phyloP scores from a whole-genome alignment of 768 basidiomycete genomes.

The Floccularia luteovirens region DNA sequence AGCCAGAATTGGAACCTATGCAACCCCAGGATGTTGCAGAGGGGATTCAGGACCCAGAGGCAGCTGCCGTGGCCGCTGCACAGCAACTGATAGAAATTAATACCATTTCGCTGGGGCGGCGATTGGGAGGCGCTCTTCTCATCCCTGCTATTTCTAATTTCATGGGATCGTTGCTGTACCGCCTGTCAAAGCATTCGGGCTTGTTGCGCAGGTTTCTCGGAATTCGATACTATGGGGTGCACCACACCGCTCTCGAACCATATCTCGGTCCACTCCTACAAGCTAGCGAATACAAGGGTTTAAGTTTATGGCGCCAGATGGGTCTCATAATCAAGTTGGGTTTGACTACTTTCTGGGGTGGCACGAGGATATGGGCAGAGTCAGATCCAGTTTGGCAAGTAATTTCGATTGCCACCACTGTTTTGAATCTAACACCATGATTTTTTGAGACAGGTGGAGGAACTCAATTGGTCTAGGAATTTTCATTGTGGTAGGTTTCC shows the following conservation, averaged over 20 bases:
- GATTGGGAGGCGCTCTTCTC: slow-evolving; percentile 62
- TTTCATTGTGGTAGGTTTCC: slow-evolving; percentile 49
- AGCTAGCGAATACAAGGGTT: slow-evolving; percentile 10
- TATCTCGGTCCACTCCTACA: slow-evolving; percentile 9
- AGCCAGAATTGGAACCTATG: slow-evolving; percentile 1
- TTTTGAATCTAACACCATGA: slow-evolving; percentile 1
- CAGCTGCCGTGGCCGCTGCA: slow-evolving; percentile 38
- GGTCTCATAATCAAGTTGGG: slow-evolving; percentile 25
- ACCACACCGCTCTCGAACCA: slow-evolving; percentile 8
- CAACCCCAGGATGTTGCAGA: slow-evolving; percentile 8
- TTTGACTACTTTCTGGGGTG: slow-evolving; percentile 42
- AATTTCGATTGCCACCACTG: too few relatives aligned
- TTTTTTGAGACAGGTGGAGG: slow-evolving; percentile 38
- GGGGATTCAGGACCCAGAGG: slow-evolving; percentile 30
- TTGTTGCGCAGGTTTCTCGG: slow-evolving; percentile 33
- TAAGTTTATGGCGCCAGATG: slow-evolving; percentile 18
- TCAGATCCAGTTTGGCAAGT: slow-evolving; percentile 68
- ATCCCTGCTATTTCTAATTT: slow-evolving; percentile 57
- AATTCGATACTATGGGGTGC: slow-evolving; percentile 15
- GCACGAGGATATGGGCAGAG: slow-evolving; percentile 54
- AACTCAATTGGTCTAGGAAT: slow-evolving; percentile 63
- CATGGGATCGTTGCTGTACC: slow-evolving; percentile 57
- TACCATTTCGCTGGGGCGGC: slow-evolving; percentile 53
- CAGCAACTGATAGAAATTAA: slow-evolving; percentile 53
- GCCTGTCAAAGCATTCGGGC: slow-evolving; percentile 38